Evolutionary conservation across 108 stramenopile species (phyloP).

Genomic region (Mayamaea pseudoterrestris): DNA sequence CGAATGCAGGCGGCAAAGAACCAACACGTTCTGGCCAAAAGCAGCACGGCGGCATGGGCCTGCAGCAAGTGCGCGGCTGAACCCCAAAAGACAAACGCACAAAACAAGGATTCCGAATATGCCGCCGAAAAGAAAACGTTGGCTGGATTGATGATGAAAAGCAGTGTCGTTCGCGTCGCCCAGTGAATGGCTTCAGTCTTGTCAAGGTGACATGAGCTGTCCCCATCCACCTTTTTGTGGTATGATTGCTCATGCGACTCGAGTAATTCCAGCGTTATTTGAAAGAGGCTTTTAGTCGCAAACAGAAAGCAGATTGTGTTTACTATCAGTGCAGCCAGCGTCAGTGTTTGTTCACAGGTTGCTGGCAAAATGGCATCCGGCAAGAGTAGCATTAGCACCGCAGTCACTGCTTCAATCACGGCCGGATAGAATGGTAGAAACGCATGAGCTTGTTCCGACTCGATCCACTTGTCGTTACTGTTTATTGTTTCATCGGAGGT

Average conservation of each 20-base stretch:
- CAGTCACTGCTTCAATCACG: slow-evolving; percentile 32
- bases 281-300: slow-evolving; percentile 38
- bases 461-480: neutral
- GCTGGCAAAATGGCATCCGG: slow-evolving; percentile 35
- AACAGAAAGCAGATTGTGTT: slow-evolving; percentile 46
- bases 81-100: slow-evolving; percentile 43
- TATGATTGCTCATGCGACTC: neutral
- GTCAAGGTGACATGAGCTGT: neutral
- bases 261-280: slow-evolving; percentile 25
- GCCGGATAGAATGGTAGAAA: slow-evolving; percentile 70
- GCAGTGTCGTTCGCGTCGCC: slow-evolving; percentile 19
- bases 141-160: slow-evolving; percentile 67
- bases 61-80: too few relatives aligned
- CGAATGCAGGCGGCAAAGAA: neutral
- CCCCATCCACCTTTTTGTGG: neutral
- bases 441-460: slow-evolving; percentile 74
- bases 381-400: slow-evolving; percentile 12
- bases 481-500: neutral
- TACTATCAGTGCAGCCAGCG: slow-evolving; percentile 32
- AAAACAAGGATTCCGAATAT: slow-evolving; percentile 76
- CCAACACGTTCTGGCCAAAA: neutral
- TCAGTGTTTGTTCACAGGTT: slow-evolving; percentile 49
- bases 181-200: slow-evolving; percentile 1
- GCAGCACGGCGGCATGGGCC: too few relatives aligned
- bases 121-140: slow-evolving; percentile 68